These are phyloP conservation scores for Stipa capillata DNA, from an alignment of 176 grass and related monocot genomes.

Conservation along the genomic window DNA sequence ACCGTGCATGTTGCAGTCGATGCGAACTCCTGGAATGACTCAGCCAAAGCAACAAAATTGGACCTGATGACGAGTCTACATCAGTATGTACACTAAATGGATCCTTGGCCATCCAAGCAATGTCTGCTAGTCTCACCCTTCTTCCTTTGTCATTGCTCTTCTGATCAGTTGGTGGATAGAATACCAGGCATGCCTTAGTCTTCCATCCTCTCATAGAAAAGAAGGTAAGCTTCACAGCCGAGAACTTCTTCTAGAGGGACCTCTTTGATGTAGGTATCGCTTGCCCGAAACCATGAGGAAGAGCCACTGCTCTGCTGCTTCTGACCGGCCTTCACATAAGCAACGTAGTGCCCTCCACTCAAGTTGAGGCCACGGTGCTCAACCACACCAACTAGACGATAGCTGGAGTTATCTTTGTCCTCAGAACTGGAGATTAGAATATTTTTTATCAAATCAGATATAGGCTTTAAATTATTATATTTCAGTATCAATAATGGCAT, in stretches of 20 bases:
- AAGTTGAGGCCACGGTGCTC: conserved; percentile 21
- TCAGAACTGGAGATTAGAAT: conserved; percentile 16
- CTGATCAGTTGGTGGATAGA: background rate
- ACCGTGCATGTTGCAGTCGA: background rate
- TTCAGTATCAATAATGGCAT: background rate
- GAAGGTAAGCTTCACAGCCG: conserved; percentile 44
- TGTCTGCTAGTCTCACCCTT: background rate
- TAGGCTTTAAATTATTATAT: background rate
- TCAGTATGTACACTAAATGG: conserved; percentile 5
- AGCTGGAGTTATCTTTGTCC: conserved; percentile 22
- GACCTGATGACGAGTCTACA: background rate
- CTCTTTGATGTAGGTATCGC: conserved; percentile 35
- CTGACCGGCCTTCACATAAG: conserved; percentile 41
- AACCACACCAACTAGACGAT: conserved; percentile 36
- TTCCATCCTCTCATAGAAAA: conserved; percentile 78
- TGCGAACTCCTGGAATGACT: background rate
- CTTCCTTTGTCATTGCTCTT: background rate
- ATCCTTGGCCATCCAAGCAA: background rate
- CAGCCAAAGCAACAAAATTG: background rate
- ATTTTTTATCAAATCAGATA: background rate
- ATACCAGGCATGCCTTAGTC: background rate
- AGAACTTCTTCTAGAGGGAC: conserved; percentile 60
- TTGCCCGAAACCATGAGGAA: conserved; percentile 57
- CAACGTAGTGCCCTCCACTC: conserved; percentile 35
- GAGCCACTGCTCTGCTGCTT: background rate